Evolutionary conservation across 306 rosid species (phyloP).

Genomic region (Lupinus albus): DNA sequence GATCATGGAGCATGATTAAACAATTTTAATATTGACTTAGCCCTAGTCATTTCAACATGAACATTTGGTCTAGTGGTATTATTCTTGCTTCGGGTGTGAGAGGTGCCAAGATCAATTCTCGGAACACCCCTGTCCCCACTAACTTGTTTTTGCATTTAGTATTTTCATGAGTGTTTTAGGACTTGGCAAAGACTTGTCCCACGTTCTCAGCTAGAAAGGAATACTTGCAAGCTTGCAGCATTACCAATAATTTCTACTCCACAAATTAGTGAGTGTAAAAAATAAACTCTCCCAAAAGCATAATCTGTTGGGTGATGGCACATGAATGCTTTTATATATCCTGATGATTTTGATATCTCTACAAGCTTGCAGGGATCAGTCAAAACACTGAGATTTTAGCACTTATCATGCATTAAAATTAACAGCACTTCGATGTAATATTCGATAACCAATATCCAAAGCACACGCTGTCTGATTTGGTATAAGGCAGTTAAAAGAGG

Average conservation of each 20-base stretch:
- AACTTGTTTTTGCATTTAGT: neutral
- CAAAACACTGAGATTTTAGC: neutral
- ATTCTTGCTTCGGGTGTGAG: conserved; percentile 61
- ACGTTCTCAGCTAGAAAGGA: neutral
- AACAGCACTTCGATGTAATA: neutral
- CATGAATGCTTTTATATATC: too few species aligned
- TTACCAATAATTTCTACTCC: too few species aligned
- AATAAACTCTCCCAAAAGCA: too few species aligned
- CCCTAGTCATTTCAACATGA: neutral
- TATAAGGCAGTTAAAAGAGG: conserved; percentile 28
- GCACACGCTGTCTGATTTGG: conserved; percentile 23
- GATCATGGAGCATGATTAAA: conserved; percentile 1
- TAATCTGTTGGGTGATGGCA: too few species aligned
- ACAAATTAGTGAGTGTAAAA: too few species aligned
- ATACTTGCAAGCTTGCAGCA: neutral
- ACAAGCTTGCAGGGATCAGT: neutral
- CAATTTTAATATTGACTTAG: neutral
- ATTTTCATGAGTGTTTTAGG: neutral
- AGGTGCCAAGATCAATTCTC: conserved; percentile 59
- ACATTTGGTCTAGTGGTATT: conserved; percentile 67
- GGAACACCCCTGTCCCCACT: conserved; percentile 40
- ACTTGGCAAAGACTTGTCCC: neutral
- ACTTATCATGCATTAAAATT: conserved; percentile 12
- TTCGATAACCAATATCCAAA: conserved; percentile 14
- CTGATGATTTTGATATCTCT: too few species aligned